A percentile compares a stretch with the other conserved stretches of the same genome.
phyloP scores from a whole-genome alignment of 495 filamentous ascomycete genomes.

The Talaromyces thailandensis region DNA sequence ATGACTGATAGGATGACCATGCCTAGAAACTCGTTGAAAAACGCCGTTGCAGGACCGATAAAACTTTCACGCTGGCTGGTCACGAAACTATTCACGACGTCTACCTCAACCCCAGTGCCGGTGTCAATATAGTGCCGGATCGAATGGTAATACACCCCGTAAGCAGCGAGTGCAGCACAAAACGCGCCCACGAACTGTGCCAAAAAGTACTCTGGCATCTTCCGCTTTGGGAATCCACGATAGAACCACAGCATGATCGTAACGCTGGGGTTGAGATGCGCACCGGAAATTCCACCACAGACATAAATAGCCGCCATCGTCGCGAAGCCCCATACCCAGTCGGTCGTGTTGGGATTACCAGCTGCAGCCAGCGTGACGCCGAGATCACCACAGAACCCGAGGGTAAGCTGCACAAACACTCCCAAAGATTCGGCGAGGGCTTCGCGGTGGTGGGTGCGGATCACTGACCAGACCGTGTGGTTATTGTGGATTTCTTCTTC shows the following conservation, averaged over 20 bases:
- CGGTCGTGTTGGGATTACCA: constrained; percentile 38
- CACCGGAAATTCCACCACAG: constrained; percentile 45
- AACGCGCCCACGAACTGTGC: constrained; percentile 41
- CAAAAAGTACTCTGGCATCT: constrained; percentile 37
- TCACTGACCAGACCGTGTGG: constrained; percentile 44
- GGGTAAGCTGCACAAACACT: constrained; percentile 31
- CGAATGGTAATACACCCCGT: constrained; percentile 40
- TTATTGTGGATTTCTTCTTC: constrained; percentile 40
- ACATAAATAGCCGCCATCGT: constrained; percentile 52
- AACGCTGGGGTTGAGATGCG: constrained; percentile 43
- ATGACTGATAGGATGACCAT: constrained; percentile 34
- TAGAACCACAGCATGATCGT: constrained; percentile 42
- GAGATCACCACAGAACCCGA: constrained; percentile 41
- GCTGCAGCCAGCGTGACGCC: constrained; percentile 33
- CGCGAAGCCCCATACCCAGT: constrained; percentile 47
- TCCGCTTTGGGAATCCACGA: constrained; percentile 39
- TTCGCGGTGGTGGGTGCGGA: constrained; percentile 40
- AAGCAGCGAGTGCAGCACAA: constrained; percentile 32
- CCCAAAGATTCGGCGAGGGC: constrained; percentile 43
- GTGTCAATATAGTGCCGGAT: constrained; percentile 29
- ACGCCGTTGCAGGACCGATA: constrained; percentile 36
- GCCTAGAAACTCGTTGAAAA: constrained; percentile 43
- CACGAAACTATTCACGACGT: constrained; percentile 31
- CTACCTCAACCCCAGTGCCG: constrained; percentile 17
- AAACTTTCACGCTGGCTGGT: constrained; percentile 32